Evolutionary conservation across 73 alveolate species (phyloP), one percentile per base, ranked within the genome.

Genomic region (Symbiodinium natans): DNA sequence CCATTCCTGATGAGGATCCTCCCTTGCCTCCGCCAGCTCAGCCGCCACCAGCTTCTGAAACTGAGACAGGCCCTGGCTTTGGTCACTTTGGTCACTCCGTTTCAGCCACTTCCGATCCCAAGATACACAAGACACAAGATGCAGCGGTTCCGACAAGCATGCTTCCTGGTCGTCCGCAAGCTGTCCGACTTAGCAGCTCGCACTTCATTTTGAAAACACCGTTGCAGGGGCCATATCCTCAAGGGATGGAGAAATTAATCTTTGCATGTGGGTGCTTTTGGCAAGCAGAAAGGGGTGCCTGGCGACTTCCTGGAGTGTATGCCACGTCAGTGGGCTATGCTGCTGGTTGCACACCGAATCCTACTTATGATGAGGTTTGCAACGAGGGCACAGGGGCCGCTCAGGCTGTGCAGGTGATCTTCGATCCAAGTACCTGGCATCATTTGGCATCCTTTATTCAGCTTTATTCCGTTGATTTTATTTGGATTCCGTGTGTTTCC

Each of bases 321-420:
- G 7, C 34, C 38, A 94, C 99, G 38, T 41, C 52, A 15, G 99
- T 84, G 23, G 99, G 99, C 29, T 99, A 99, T 73, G 86, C 99
- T 39, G 99, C 99, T 43, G 99, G 99, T 73, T 43, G 74, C 33
- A 92, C 99, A 5, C 94, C 96, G 86, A 94, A 99, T 82, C 99
- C 99, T 92, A 87, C 83, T 1, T 83, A 83, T 73, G 83, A 99
- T 92, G 96, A 98, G 41, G 99, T 99, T 2, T 99, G 98, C 31
- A 98, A 99, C 54, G 99, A 99, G 41, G 68, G 82, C 56, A 99
- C 99, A 29, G 99, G 99, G 23, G 99, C 99, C 84, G 99, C 99
- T 4, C 99, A 99, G 80, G 99, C 94, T 48, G 99, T 99, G 43
- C 74, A 92, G 39, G 95, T 99, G 9, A 68, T 88, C 48, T 99